Evolutionary conservation across 2,329 filamentous ascomycete genomes (phyloP), one percentile per base, ranked within the genome.

Genomic region (Allantophomopsis lycopodina): DNA sequence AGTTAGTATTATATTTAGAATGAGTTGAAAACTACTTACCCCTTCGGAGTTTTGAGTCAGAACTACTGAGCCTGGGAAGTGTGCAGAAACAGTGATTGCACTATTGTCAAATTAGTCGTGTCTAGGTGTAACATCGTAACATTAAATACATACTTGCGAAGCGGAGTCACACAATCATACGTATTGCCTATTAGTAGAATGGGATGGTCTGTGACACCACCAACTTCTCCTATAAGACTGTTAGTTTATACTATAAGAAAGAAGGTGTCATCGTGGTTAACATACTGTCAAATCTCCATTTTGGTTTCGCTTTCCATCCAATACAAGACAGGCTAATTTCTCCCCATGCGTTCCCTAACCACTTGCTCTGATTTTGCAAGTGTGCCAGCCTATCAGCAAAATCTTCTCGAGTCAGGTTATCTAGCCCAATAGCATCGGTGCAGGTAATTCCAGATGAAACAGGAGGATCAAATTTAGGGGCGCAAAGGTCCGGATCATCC

Each of bases 121-220:
- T 4, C 7, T 20, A 20, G 4, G 18, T 20, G 18, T 20, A 20
- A 20, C 18, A 20, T 20, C 18, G 8, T 28, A 34, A 16, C 5
- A 28, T 12, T 4, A 20, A 20, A 31, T 13, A 18, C 39, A 33
- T 41, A 42, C 42, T 49, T 56, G 36, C 48, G 40, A 14, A 58
- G 44, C 1, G 56, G 55, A 14, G 55, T 45, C 7, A 57, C 47
- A 32, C 55, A 53, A 40, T 59, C 56, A n/a, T 49, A 48, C n/a
- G 51, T 51, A 34, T 58, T 59, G 11, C 52, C 55, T 28, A 59
- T 46, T 21, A 52, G 53, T 7, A 59, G 50, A 16, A 58, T 53
- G 2, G 55, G 55, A 37, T 55, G 50, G 15, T 48, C 53, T 3
- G 54, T 58, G 30, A 52, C 53, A 12, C 47, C 50, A 20, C 46